Evolutionary conservation across 1,284 basidiomycete genomes (phyloP), one percentile per base, ranked within the genome.

Genomic region (Boletus semigastroideus): DNA sequence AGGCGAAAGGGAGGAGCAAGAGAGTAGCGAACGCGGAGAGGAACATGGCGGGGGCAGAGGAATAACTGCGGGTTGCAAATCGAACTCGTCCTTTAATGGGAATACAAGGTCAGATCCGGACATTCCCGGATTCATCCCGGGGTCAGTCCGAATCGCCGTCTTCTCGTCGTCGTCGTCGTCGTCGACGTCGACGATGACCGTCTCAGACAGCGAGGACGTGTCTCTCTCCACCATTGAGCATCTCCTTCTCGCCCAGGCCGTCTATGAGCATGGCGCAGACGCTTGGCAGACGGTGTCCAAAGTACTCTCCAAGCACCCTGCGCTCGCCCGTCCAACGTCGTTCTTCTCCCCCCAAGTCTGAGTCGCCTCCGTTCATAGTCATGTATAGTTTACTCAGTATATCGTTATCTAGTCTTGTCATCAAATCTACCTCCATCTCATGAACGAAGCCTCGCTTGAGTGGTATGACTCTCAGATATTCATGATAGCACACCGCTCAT

Each of bases 231-330:
- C 74, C 53, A 67, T 86, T 40, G 88, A 91, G 69, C 72, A 77
- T 42, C 84, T 95, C 47, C 70, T 95, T 33, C 79, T 95, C 46
- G 81, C 91, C 3, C 92, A 95, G 71, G 86, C 90, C 0, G 86
- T 92, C 37, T 90, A 90, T 70, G 90, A 94, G 66, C 77, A 86
- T 53, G 92, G 92, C n/a, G 78, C 85, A 27, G 73, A 80, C 43
- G 72, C 80, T n/a, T 94, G 92, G 92, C 61, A 75, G 34, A 69
- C 76, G 11, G 82, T 94, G n/a, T 78, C 87, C 28, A 78, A 78
- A 48, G 59, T 89, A 4, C 77, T 94, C 22, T 72, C 78, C 20
- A 80, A 79, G 34, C 88, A 92, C 56, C 82, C 88, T 13, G 73
- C 90, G 10, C 71, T 88, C 36, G 72, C 74, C 3, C 79, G 83